Base-by-base conservation (phyloP, 305 asterid genomes). In the Fraxinus albicans region DNA sequence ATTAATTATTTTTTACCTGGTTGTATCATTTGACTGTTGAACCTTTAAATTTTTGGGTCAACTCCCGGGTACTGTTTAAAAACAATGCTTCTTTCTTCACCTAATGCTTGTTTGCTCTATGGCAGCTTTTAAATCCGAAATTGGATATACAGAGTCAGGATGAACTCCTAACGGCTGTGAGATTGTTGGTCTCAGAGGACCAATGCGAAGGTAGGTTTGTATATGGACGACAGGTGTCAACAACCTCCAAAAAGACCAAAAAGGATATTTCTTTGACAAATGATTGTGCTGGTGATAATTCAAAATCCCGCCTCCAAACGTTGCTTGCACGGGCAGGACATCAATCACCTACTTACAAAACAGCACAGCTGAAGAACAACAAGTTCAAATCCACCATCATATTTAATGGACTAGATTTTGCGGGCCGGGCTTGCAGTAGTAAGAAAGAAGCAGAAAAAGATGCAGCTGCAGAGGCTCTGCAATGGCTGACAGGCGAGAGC, bases 371-470 rank as follows among this genome's bases (percentile, higher is more conserved):
- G 77, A 93, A 91, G 73, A 89, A 90, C 85, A 94, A 93, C 81
- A 86, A 86, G 87, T 95, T 94, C 88, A 91, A 92, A 63, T 85
- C 97, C 42, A 90, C 91, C 36, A 95, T 90, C 82, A 60, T 86
- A 78, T 92, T 94, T 87, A 93, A 89, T 78, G 97, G 97, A 79
- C 84, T 96, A 83, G 93, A 92, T 87, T 94, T 96, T 83, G 84
- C 67, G 19, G 98, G 98, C 82, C 90, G 79, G 86, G 91, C 98
- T 84, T 87, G 89, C 58, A 85, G 90, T 79, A 93, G 91, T 89
- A 93, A 93, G 89, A 96, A 93, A 89, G 98, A 91, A 50, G 97
- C 98, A 38, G 98, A 94, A 82, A 94, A 94, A 85, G 97, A 89
- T 82, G 97, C 98, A 34, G 98, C 98, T 83, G 90, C 91, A 21